phyloP scores from a whole-genome alignment of 345 rosid genomes.

The Boechera stricta region DNA sequence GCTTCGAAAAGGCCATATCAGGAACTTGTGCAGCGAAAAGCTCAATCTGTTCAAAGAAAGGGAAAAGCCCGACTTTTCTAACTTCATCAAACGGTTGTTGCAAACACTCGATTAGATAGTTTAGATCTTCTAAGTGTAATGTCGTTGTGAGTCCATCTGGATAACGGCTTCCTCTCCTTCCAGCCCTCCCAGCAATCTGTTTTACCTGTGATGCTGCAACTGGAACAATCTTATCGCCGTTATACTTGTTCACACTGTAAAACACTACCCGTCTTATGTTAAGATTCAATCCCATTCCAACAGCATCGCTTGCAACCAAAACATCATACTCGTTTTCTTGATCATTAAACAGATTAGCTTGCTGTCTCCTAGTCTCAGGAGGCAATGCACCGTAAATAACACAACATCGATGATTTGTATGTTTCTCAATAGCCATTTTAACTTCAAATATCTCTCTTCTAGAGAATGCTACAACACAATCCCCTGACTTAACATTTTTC shows the following conservation, averaged over 20 bases:
- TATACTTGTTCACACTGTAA: conserved; percentile 71
- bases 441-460: conserved; percentile 96
- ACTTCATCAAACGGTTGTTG: conserved; percentile 86
- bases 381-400: conserved; percentile 97
- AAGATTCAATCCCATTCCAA: conserved; percentile 96
- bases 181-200: conserved; percentile 98
- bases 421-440: conserved; percentile 85
- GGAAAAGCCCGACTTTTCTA: conserved; percentile 83
- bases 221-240: conserved; percentile 82
- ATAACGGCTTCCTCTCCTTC: conserved; percentile 86
- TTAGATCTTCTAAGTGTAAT: conserved; percentile 69
- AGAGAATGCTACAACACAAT: conserved; percentile 91
- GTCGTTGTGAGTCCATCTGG: conserved; percentile 94
- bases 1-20: conserved; percentile 56
- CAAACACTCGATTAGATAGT: conserved; percentile 79
- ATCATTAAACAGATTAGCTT: conserved; percentile 86
- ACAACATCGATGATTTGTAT: conserved; percentile 83
- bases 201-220: conserved; percentile 90
- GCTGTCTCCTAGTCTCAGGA: conserved; percentile 94
- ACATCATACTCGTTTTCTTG: conserved; percentile 91
- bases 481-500: conserved; percentile 75
- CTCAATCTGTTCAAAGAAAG: conserved; percentile 95
- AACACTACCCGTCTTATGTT: conserved; percentile 92
- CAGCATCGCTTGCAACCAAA: conserved; percentile 96
- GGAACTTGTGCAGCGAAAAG: conserved; percentile 77